Base-by-base conservation (phyloP, 805 yeast genomes). In the Monosporozyma aquatica region DNA sequence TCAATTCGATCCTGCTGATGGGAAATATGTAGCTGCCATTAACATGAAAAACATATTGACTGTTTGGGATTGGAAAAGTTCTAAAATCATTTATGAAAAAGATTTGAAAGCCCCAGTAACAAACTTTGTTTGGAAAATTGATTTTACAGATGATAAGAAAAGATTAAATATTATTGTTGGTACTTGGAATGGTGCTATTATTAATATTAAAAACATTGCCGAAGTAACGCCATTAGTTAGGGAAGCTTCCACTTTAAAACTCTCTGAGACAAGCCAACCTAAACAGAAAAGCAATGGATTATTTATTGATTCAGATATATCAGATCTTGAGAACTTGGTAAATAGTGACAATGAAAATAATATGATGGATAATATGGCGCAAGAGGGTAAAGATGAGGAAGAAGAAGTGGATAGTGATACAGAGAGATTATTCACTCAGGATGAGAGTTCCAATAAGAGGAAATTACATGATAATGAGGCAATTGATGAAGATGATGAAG, bases 1-100 rank as follows among this genome's bases (percentile, higher is more conserved):
- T 38, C 64, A 69, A 41, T 73, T 84, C 67, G 78, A 84, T 15
- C 78, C 84, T 1, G 43, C 51, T 10, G 69, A 74, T 50, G 83
- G 83, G 23, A 67, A 69, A 1, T 71, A 66, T 47, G 42, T 87
- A 2, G 90, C 89, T 0, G 69, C 78, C 6, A 67, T 76, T 13
- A 78, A 74, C 40, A 48, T 69, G n/a, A 75, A 71, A 41, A 72
- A 74, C 34, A 61, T 60, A 24, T 54, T 82, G 10, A 60, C 72
- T 10, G 55, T 89, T 5, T 81, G 85, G 80, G 74, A 80, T 48
- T 59, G 72, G 37, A 51, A 43, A 5, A 56, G 64, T 7, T 64
- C 62, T 41, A 65, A 57, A 42, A 56, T 65, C 0, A 48, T 65
- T 3, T 54, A 58, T 35, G 55, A 58, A 7, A 64, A 64, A 43